Evolutionary conservation across 2,329 filamentous ascomycete species (phyloP), one percentile per base, ranked within the genome.

Genomic region (Fusarium pilosicola): DNA sequence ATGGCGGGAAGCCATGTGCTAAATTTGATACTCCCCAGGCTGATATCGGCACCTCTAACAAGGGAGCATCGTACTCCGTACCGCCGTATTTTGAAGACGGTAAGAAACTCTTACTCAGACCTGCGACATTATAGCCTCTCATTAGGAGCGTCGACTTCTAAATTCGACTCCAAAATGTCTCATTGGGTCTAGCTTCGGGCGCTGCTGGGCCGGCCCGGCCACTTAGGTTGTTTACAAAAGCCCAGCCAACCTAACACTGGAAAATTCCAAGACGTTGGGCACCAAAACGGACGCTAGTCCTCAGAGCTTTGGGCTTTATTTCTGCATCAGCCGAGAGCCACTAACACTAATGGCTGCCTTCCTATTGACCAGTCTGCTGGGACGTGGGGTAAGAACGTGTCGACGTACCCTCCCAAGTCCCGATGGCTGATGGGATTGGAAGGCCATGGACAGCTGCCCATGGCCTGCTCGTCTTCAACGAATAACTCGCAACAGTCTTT

Each of bases 241-340:
- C 67, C 62, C 72, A 71, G 67, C 42, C 39, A 44, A 56, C 72
- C 73, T 60, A 76, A 73, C 42, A 51, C 48, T 69, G 42, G 46
- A 70, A 61, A 52, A 46, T 54, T 64, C 55, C 58, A 63, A 70
- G 71, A 69, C 66, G 75, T 78, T 78, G 76, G 76, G 76, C 76
- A 78, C 69, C 76, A 78, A 78, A 69, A 70, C 72, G 68, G 68
- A 76, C 74, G 76, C 76, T 78, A 76, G 55, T 70, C 60, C 63
- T 67, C 70, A 76, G 68, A 66, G 60, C 62, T 65, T 70, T 62
- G 59, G 61, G 66, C 66, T 59, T 65, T 74, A 72, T 60, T 58
- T 68, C 65, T 78, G 76, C 73, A 75, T 77, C 76, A 72, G 71
- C 76, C 71, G 58, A 70, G 71, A 57, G 65, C 66, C 76, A 71